phyloP scores from a whole-genome alignment of 2,329 filamentous ascomycete species.

The Paecilomyces dactylethromorphus region DNA sequence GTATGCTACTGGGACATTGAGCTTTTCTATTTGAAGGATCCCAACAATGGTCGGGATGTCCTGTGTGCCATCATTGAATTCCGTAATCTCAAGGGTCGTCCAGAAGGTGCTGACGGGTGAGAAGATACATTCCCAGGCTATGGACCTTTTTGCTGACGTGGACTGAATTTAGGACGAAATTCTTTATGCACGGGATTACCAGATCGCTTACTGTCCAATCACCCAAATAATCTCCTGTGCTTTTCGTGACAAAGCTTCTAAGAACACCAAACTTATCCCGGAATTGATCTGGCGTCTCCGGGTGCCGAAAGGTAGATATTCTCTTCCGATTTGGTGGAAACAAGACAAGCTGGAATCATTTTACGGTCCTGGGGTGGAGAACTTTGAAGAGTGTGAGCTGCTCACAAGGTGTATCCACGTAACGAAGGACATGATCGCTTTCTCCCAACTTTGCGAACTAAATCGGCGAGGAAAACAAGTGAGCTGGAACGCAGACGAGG shows the following conservation, averaged over 20 bases:
- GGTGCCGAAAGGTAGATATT: constrained; percentile 12
- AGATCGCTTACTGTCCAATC: constrained; percentile 20
- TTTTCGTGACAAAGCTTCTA: constrained; percentile 17
- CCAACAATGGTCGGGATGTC: constrained; percentile 13
- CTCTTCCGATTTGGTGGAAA: constrained; percentile 17
- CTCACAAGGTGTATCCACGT: constrained; percentile 18
- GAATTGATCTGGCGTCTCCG: constrained; percentile 18
- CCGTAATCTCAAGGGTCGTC: constrained; percentile 9
- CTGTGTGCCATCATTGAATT: constrained; percentile 19
- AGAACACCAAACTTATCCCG: constrained; percentile 15
- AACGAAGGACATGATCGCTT: constrained; percentile 21
- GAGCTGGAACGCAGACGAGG: constrained; percentile 13
- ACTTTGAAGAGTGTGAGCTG: constrained; percentile 17
- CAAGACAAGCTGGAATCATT: constrained; percentile 20
- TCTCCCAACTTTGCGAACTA: constrained; percentile 16
- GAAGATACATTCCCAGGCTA: too few species aligned
- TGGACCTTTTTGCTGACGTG: too few species aligned
- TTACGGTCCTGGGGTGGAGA: constrained; percentile 17
- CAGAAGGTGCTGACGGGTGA: constrained; percentile 20
- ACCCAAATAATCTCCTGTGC: constrained; percentile 17
- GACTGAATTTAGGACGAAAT: constrained; percentile 17
- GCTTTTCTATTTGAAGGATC: constrained; percentile 15
- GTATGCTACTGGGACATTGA: constrained; percentile 19
- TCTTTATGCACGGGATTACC: constrained; percentile 22
- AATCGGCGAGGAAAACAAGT: constrained; percentile 16